Evolutionary conservation across 352 stramenopile genomes (phyloP).

Genomic region (Halophytophthora batemanensis): DNA sequence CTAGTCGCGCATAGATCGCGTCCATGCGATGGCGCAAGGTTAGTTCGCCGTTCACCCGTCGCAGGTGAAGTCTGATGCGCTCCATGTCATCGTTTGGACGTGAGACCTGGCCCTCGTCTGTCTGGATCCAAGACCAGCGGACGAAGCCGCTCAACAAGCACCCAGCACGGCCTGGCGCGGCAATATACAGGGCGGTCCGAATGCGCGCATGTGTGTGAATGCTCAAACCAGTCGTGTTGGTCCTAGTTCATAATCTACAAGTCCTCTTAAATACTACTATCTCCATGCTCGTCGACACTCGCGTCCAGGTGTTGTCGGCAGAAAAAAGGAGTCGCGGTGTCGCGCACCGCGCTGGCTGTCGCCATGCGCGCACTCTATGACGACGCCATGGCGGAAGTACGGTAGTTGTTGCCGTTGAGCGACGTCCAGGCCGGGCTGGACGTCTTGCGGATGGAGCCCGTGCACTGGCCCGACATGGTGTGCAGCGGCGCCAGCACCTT

Average conservation of each 20-base stretch:
- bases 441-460: conserved; percentile 71
- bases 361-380: conserved; percentile 11
- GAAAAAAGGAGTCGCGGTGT: too few species aligned
- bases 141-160: too few species aligned
- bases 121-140: too few species aligned
- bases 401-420: conserved; percentile 16
- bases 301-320: too few species aligned
- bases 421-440: conserved; percentile 60
- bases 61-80: conserved; percentile 1
- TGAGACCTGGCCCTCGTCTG: too few species aligned
- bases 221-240: too few species aligned
- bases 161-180: too few species aligned
- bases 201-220: too few species aligned
- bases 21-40: background rate
- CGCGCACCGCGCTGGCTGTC: too few species aligned
- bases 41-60: background rate
- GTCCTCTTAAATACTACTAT: background rate
- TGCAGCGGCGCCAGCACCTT: conserved; percentile 45
- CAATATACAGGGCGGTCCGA: conserved; percentile 4
- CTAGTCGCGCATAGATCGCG: too few species aligned
- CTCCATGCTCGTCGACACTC: too few species aligned
- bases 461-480: conserved; percentile 33
- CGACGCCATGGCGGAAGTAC: conserved; percentile 29
- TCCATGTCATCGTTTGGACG: background rate
- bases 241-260: background rate